These are phyloP conservation scores for Haematococcus sp. DNA, from an alignment of 139 green algal genomes.

Conservation along the genomic window DNA sequence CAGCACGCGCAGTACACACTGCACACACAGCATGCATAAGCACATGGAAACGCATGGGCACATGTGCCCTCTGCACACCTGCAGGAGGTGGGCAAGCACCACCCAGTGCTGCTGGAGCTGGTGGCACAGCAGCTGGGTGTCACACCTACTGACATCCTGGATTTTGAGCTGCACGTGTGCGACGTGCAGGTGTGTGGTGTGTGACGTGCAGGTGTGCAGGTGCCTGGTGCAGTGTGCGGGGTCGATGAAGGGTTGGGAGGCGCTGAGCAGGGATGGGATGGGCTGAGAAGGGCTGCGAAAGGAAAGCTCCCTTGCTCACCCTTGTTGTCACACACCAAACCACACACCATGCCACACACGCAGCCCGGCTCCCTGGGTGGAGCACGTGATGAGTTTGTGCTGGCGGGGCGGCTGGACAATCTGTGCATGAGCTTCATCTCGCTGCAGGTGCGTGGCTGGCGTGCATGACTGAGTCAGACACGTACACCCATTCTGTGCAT, in stretches of 20 bases:
- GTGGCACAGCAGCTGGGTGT: conserved; percentile 75
- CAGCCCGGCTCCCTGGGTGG: conserved; percentile 52
- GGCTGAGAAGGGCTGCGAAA: too few species aligned
- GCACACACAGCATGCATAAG: too few species aligned
- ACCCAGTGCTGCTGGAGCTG: conserved; percentile 71
- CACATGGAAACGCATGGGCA: too few species aligned
- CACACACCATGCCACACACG: too few species aligned
- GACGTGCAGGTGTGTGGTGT: conserved; percentile 70
- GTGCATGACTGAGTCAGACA: too few species aligned
- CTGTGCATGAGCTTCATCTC: conserved; percentile 78
- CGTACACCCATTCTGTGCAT: too few species aligned
- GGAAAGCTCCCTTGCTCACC: too few species aligned
- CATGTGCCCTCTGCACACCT: neutral
- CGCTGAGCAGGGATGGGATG: conserved; percentile 55
- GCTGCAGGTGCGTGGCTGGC: conserved; percentile 41
- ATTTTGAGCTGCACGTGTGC: conserved; percentile 96
- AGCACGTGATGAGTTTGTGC: conserved; percentile 84
- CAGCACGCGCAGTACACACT: too few species aligned
- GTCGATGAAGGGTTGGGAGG: too few species aligned
- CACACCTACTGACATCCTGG: conserved; percentile 73
- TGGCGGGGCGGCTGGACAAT: conserved; percentile 93
- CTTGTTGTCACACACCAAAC: too few species aligned
- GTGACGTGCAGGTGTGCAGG: too few species aligned
- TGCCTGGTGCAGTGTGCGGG: too few species aligned
- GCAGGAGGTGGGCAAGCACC: conserved; percentile 51